phyloP scores from a whole-genome alignment of 2,329 filamentous ascomycete genomes.

The Chaetomium sp. region DNA sequence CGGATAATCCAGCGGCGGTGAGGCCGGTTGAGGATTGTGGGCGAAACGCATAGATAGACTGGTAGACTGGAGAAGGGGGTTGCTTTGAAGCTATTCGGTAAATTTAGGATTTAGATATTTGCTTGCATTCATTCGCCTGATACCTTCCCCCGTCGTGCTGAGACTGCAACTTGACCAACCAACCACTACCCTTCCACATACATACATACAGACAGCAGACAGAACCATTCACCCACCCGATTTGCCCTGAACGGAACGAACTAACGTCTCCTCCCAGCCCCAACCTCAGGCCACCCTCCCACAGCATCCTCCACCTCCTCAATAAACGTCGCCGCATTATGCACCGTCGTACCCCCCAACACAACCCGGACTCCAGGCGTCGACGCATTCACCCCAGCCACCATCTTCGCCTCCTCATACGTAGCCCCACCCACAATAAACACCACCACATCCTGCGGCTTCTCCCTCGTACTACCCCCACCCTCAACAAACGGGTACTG shows the following conservation, averaged over 20 bases:
- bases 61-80: too few species aligned
- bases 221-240: too few species aligned
- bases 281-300: slow-evolving; percentile 63
- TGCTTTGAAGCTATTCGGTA: too few species aligned
- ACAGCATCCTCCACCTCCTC: slow-evolving; percentile 90
- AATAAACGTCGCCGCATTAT: slow-evolving; percentile 82
- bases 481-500: slow-evolving; percentile 93
- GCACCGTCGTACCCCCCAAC: slow-evolving; percentile 77
- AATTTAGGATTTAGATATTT: too few species aligned
- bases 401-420: slow-evolving; percentile 94
- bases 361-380: slow-evolving; percentile 85
- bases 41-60: too few species aligned
- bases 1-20: neutral
- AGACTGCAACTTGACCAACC: too few species aligned
- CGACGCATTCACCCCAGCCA: slow-evolving; percentile 89
- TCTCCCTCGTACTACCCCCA: slow-evolving; percentile 78
- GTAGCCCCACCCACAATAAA: slow-evolving; percentile 93
- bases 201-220: too few species aligned
- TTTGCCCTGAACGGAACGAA: too few species aligned
- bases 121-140: too few species aligned
- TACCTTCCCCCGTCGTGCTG: too few species aligned
- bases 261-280: slow-evolving; percentile 18
- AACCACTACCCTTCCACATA: too few species aligned
- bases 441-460: slow-evolving; percentile 91
- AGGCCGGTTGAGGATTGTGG: too few species aligned